Conservation (phyloP, 441 rosid species). For the Euphorbia schlechtendalii region DNA sequence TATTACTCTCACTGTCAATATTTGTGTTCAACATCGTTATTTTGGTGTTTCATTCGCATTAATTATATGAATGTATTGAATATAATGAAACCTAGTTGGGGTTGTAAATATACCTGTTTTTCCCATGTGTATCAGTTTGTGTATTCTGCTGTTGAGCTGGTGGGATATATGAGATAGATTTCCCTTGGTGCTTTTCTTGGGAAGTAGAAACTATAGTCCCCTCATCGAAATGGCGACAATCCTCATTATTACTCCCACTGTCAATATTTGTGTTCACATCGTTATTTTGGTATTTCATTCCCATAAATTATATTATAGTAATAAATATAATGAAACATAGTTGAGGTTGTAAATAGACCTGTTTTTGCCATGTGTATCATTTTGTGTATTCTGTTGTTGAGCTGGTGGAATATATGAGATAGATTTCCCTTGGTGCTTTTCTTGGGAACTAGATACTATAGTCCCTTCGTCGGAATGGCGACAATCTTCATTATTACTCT, state of each 20-base stretch:
- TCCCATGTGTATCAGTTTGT: constrained; percentile 61
- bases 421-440: too few relatives aligned
- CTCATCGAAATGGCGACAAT: too few relatives aligned
- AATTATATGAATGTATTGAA: too few relatives aligned
- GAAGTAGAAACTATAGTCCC: too few relatives aligned
- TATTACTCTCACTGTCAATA: too few relatives aligned
- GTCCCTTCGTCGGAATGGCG: too few relatives aligned
- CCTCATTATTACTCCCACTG: too few relatives aligned
- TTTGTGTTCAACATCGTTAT: neutral
- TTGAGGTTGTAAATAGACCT: neutral
- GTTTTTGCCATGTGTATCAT: constrained; percentile 55
- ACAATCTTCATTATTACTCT: too few relatives aligned
- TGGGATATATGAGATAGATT: constrained; percentile 9
- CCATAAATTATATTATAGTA: too few relatives aligned
- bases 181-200: neutral
- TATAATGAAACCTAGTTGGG: neutral
- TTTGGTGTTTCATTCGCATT: too few relatives aligned
- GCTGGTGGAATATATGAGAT: too few relatives aligned
- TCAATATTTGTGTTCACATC: neutral
- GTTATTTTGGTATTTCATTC: too few relatives aligned
- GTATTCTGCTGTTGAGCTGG: constrained; percentile 64
- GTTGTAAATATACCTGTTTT: neutral
- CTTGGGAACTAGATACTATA: neutral
- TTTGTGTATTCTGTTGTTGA: neutral
- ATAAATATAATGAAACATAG: neutral